Percentiles rank a stretch among this genome's conserved stretches.
Evolutionary conservation across 345 rosid species (phyloP).

Genomic region (Aegle marmelos): DNA sequence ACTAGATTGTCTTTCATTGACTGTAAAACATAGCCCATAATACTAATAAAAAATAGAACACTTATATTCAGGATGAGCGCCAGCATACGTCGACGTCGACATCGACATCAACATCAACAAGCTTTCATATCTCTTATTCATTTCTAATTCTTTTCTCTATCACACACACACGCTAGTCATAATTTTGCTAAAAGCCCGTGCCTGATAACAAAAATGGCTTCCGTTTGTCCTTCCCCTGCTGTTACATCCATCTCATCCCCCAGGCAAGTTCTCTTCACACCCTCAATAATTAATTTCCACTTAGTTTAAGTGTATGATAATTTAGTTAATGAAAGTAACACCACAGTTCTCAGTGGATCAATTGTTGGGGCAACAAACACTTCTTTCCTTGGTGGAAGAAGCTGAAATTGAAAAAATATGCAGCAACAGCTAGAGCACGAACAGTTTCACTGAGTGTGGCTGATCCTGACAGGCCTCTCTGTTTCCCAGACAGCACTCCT

Average conservation of each 20-base stretch:
- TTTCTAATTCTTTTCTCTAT: too few relatives aligned
- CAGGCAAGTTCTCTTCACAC: slow-evolving; percentile 44
- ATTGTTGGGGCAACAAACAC: slow-evolving; percentile 44
- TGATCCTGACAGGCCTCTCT: slow-evolving; percentile 84
- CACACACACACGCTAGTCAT: not conserved
- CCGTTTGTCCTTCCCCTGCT: slow-evolving; percentile 85
- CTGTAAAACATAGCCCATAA: too few relatives aligned
- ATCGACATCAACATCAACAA: too few relatives aligned
- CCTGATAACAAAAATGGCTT: slow-evolving; percentile 51
- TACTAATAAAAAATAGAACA: too few relatives aligned
- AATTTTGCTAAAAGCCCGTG: not conserved
- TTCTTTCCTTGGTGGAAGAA: slow-evolving; percentile 67
- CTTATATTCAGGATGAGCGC: too few relatives aligned
- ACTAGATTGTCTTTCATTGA: too few relatives aligned
- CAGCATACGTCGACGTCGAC: too few relatives aligned
- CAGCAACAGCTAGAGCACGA: slow-evolving; percentile 28
- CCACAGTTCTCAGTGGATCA: slow-evolving; percentile 55
- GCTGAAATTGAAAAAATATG: slow-evolving; percentile 43
- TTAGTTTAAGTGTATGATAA: not conserved
- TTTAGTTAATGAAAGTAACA: slow-evolving; percentile 3
- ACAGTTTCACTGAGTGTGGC: slow-evolving; percentile 48
- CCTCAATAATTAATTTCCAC: not conserved
- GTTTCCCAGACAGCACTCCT: slow-evolving; percentile 99
- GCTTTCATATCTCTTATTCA: too few relatives aligned
- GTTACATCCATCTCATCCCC: slow-evolving; percentile 67